phyloP scores from a whole-genome alignment of 2,329 filamentous ascomycete species.

The Xylaria hypoxylon region DNA sequence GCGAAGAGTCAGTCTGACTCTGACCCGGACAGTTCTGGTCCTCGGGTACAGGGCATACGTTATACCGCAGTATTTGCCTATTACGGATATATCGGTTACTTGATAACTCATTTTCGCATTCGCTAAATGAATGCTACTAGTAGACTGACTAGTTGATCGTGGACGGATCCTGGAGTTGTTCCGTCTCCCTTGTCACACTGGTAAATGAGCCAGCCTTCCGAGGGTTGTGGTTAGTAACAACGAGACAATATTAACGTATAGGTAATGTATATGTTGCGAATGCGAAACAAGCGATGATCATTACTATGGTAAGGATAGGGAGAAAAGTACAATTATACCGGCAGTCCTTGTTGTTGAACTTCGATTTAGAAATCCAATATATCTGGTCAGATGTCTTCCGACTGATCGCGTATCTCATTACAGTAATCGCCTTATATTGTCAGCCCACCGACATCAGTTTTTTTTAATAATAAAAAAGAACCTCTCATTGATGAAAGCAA shows the following conservation, averaged over 20 bases:
- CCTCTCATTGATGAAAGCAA: neutral
- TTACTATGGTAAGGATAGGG: neutral
- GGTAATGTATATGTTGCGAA: neutral
- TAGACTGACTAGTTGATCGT: neutral
- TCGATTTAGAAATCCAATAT: slow-evolving; percentile 4
- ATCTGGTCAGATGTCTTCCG: neutral
- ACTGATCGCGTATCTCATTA: neutral
- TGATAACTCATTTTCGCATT: slow-evolving; percentile 2
- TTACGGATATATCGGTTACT: slow-evolving; percentile 5
- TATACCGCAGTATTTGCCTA: slow-evolving; percentile 1
- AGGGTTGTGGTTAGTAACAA: neutral
- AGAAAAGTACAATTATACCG: neutral
- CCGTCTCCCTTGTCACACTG: slow-evolving; percentile 18
- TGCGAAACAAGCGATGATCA: slow-evolving; percentile 4
- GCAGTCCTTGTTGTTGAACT: neutral
- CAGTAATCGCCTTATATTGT: slow-evolving; percentile 3
- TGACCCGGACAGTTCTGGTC: neutral
- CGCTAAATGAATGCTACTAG: slow-evolving; percentile 4
- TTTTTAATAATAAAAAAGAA: too few relatives aligned
- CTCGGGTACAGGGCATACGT: neutral
- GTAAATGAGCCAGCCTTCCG: neutral
- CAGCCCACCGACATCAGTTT: neutral
- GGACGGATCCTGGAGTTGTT: slow-evolving; percentile 15
- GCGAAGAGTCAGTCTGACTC: slow-evolving; percentile 1
- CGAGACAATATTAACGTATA: neutral